Percentiles rank a stretch among this genome's conserved stretches.
Conservation (phyloP, 2,329 filamentous ascomycete genomes). For the Kalmusia sp. region DNA sequence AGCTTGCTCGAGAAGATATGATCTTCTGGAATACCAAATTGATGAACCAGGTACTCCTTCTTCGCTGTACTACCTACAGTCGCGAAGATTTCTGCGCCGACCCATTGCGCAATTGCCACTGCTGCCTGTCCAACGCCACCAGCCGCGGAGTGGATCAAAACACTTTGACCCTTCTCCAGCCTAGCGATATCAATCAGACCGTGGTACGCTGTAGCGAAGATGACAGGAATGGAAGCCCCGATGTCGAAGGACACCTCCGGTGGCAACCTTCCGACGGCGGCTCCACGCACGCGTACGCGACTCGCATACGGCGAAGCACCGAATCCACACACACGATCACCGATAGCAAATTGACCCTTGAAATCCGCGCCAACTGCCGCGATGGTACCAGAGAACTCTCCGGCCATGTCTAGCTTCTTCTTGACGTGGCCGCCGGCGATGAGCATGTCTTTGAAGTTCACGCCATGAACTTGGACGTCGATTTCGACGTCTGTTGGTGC, state of each 20-base stretch:
- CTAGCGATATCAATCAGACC: constrained; percentile 27
- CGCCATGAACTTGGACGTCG: constrained; percentile 5
- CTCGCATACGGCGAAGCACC: constrained; percentile 21
- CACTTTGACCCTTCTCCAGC: constrained; percentile 31
- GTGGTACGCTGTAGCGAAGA: constrained; percentile 15
- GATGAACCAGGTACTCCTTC: constrained; percentile 10
- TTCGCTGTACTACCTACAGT: constrained; percentile 22
- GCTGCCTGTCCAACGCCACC: constrained; percentile 25
- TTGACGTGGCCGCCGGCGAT: neutral
- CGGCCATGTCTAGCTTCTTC: neutral
- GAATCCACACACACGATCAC: constrained; percentile 16
- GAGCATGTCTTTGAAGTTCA: constrained; percentile 14
- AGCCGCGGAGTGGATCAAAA: constrained; percentile 29
- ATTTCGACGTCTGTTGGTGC: constrained; percentile 13
- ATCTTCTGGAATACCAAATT: constrained; percentile 20
- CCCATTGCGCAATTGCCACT: constrained; percentile 17
- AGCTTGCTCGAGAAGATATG: constrained; percentile 34
- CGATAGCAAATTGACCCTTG: neutral
- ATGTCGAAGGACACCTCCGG: neutral
- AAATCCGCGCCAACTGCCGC: neutral
- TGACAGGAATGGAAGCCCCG: neutral
- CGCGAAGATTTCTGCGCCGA: constrained; percentile 21
- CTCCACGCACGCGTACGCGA: constrained; percentile 12
- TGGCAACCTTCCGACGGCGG: neutral
- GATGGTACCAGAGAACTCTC: constrained; percentile 15